Evolutionary conservation across 1,139 yeast species (phyloP).

Genomic region (Zygosaccharomyces pseudobailii): DNA sequence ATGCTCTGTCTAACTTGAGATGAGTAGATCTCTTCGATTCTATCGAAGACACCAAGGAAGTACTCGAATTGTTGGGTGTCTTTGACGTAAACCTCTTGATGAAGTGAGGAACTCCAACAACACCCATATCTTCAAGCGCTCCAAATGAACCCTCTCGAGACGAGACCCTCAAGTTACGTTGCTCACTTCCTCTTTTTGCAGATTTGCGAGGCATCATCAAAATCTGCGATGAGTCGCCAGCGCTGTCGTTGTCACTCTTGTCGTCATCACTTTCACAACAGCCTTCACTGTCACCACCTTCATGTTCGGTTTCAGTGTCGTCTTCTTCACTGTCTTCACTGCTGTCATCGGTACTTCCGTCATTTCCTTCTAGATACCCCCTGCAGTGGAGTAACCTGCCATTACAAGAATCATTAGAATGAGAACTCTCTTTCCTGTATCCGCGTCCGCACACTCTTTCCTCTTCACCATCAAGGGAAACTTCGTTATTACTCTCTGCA

Average conservation of each 20-base stretch:
- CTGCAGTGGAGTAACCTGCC: background rate
- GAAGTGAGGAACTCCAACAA: conserved; percentile 16
- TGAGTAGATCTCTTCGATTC: background rate
- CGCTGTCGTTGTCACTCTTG: conserved; percentile 1
- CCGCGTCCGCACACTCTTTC: background rate
- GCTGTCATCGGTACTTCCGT: background rate
- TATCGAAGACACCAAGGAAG: background rate
- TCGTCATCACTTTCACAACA: conserved; percentile 1
- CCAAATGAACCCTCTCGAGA: background rate
- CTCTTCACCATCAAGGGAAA: conserved; percentile 3
- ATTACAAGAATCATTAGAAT: background rate
- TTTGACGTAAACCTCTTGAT: conserved; percentile 9
- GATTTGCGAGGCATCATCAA: background rate
- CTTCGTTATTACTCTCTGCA: background rate
- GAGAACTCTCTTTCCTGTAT: background rate
- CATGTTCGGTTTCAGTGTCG: conserved; percentile 2
- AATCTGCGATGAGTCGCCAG: background rate
- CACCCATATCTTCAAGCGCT: conserved; percentile 9
- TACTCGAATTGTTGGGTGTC: conserved; percentile 1
- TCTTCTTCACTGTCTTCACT: background rate
- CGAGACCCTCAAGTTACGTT: background rate
- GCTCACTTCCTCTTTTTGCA: background rate
- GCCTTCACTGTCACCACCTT: conserved; percentile 1
- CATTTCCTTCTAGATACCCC: background rate
- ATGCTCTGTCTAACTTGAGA: background rate